Evolutionary conservation across 2,329 filamentous ascomycete species (phyloP), one percentile per base, ranked within the genome.

Genomic region (Ramularia collo-cygni): DNA sequence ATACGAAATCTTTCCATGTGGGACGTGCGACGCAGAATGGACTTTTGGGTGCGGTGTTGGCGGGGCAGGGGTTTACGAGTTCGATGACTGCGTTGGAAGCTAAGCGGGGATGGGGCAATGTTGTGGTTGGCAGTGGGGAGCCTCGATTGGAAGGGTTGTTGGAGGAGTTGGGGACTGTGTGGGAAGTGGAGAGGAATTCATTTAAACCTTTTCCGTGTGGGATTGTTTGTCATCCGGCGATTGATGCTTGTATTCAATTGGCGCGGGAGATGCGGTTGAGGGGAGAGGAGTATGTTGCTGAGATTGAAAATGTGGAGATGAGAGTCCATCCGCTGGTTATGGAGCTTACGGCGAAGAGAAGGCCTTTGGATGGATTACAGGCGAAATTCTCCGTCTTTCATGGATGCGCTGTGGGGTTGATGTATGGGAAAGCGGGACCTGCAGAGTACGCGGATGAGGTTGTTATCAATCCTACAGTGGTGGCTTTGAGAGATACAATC

Each of bases 201-300:
- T 76, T 76, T 58, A 76, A 77, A 52, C 74, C 72, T 0, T 77
- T 71, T 44, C 72, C 74, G 0, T 76, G 73, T 52, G 74, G 72
- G 1, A 75, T 76, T 43, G 71, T 76, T 0, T 71, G 75, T 46
- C 74, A 77, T 53, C 72, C 73, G 1, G 62, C 68, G 3, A 76
- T 77, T 40, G 72, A 77, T 52, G 71, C 58, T 2, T 70, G 67
- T 44, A 66, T 69, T 10, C 68, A 71, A 47, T 48, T 75, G 10
- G 64, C 69, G 48, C 50, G 58, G 1, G 56, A 72, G 35, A 53
- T 67, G 28, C 34, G 53, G 9, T 35, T 48, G 8, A 47, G 61
- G 28, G 61, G 58, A 0, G 48, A 64, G 3, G 35, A 52, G 10
- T 21, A n/a, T 5, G 29, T 59, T 0, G 32, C 57, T 7, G 52